Evolutionary conservation across 495 filamentous ascomycete species (phyloP).

Genomic region (Penicillium canescens): DNA sequence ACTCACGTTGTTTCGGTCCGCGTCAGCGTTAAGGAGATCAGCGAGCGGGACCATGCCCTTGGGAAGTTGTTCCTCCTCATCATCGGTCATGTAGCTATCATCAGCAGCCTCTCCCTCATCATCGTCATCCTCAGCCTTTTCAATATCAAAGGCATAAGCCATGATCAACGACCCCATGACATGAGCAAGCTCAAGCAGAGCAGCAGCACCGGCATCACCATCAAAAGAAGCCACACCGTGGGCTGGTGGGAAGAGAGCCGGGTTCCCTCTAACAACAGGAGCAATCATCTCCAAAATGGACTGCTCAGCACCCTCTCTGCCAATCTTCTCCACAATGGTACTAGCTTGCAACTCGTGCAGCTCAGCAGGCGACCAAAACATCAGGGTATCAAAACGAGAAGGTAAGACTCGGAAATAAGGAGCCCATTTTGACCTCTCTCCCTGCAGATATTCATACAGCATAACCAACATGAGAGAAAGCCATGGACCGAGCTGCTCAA

Average conservation of each 20-base stretch:
- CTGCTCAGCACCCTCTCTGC: conserved; percentile 67
- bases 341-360: conserved; percentile 75
- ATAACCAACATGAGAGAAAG: conserved; percentile 73
- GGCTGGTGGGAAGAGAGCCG: conserved; percentile 46
- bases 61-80: conserved; percentile 60
- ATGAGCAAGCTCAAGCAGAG: conserved; percentile 65
- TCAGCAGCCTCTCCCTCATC: conserved; percentile 56
- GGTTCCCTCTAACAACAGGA: conserved; percentile 54
- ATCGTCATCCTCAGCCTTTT: conserved; percentile 53
- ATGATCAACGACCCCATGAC: conserved; percentile 85
- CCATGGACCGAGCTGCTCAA: conserved; percentile 53
- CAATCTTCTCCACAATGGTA: conserved; percentile 75
- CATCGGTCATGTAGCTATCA: conserved; percentile 67
- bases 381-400: conserved; percentile 76
- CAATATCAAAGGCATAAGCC: conserved; percentile 92
- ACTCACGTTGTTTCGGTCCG: conserved; percentile 73
- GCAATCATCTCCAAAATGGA: conserved; percentile 64
- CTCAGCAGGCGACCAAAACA: conserved; percentile 82
- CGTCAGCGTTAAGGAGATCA: conserved; percentile 91
- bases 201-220: conserved; percentile 44
- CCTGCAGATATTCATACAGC: conserved; percentile 71
- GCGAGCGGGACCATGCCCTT: conserved; percentile 94
- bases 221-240: conserved; percentile 51
- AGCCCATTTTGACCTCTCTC: conserved; percentile 66
- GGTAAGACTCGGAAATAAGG: conserved; percentile 84